phyloP scores from a whole-genome alignment of 495 filamentous ascomycete genomes.

The Annulohypoxylon nitens region DNA sequence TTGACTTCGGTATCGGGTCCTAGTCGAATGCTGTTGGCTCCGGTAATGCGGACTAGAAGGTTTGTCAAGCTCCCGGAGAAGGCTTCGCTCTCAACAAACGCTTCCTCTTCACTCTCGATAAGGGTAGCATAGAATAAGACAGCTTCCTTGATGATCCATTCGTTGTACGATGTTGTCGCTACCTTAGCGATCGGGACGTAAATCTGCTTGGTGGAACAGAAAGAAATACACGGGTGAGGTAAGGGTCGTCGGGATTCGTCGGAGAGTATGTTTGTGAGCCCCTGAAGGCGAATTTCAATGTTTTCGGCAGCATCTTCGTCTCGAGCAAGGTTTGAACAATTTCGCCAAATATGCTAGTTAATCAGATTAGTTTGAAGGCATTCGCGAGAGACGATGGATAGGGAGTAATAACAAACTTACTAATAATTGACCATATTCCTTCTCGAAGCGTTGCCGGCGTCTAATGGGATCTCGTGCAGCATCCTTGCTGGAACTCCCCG shows the following conservation, averaged over 20 bases:
- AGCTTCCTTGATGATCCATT: slow-evolving; percentile 82
- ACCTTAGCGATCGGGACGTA: slow-evolving; percentile 90
- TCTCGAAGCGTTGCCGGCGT: slow-evolving; percentile 90
- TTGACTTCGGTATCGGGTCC: slow-evolving; percentile 80
- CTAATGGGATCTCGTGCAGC: slow-evolving; percentile 82
- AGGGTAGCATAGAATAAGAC: slow-evolving; percentile 87
- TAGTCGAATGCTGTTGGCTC: slow-evolving; percentile 70
- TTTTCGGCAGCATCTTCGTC: slow-evolving; percentile 67
- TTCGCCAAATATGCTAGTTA: slow-evolving; percentile 82
- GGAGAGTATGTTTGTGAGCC: slow-evolving; percentile 81
- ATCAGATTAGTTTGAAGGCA: slow-evolving; percentile 18
- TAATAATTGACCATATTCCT: slow-evolving; percentile 85
- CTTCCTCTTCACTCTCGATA: slow-evolving; percentile 95
- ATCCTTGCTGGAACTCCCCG: slow-evolving; percentile 68
- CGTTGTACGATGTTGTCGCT: slow-evolving; percentile 80
- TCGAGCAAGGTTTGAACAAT: slow-evolving; percentile 65
- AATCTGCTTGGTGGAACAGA: slow-evolving; percentile 84
- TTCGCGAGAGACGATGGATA: not conserved
- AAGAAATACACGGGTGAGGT: slow-evolving; percentile 89
- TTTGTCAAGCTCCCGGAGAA: slow-evolving; percentile 89
- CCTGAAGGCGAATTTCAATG: slow-evolving; percentile 66
- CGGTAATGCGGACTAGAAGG: slow-evolving; percentile 76
- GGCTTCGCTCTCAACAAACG: slow-evolving; percentile 83
- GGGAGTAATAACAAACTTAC: slow-evolving; percentile 59
- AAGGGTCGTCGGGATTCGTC: slow-evolving; percentile 89